Percentiles rank a stretch among this genome's conserved stretches.
These are phyloP conservation scores for Trichophyton mentagrophytes DNA, from an alignment of 2,329 filamentous ascomycete species.

Conservation along the genomic window DNA sequence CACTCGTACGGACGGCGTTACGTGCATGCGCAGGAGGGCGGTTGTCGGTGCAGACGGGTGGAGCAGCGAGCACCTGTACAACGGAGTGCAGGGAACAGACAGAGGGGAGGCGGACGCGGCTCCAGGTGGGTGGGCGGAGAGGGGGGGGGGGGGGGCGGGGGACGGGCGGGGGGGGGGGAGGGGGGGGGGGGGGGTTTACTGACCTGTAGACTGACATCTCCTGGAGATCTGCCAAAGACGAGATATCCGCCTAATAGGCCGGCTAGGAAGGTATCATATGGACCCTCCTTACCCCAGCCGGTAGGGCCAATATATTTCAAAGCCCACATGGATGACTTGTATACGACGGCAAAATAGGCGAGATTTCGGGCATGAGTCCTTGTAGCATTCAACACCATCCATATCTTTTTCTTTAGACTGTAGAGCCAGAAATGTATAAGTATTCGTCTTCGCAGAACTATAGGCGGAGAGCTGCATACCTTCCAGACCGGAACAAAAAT, in stretches of 20 bases:
- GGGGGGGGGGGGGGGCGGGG: too few species aligned
- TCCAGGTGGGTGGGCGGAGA: too few species aligned
- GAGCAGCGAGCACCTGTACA: too few species aligned
- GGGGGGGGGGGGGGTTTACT: too few species aligned
- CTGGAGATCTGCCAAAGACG: constrained; percentile 73
- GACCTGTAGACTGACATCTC: constrained; percentile 66
- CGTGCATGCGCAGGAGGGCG: too few species aligned
- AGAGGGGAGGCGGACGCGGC: too few species aligned
- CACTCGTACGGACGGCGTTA: too few species aligned
- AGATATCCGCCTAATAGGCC: constrained; percentile 83
- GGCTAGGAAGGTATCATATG: constrained; percentile 73
- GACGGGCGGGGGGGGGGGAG: too few species aligned
- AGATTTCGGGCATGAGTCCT: constrained; percentile 84
- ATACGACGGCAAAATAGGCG: constrained; percentile 78
- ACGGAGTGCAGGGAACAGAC: too few species aligned
- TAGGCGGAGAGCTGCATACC: constrained; percentile 38
- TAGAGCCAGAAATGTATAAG: constrained; percentile 6
- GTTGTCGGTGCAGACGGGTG: too few species aligned
- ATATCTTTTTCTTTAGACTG: constrained; percentile 60
- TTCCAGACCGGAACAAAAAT: constrained; percentile 85
- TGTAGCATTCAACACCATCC: constrained; percentile 72
- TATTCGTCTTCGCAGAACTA: not conserved
- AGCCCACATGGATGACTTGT: constrained; percentile 69
- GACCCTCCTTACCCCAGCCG: constrained; percentile 46
- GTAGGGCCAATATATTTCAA: constrained; percentile 47